A percentile compares a stretch with the other conserved stretches of the same genome.
Conservation (phyloP, 768 basidiomycete genomes). For the Leccinum subtestaceum region DNA sequence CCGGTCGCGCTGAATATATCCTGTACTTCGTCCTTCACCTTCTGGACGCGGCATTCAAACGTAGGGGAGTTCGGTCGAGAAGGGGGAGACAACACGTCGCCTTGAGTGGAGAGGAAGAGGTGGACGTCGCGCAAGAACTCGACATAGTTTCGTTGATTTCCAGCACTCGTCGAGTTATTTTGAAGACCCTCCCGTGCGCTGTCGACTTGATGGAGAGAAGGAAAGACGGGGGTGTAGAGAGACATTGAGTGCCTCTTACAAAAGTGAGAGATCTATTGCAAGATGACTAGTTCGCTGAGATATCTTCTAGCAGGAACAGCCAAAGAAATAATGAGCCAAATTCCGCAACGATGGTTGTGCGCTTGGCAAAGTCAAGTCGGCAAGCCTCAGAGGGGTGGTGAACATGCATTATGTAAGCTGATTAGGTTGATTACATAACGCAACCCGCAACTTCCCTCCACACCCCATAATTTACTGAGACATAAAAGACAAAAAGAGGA, state of each 20-base stretch:
- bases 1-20: constrained; percentile 36
- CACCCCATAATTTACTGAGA: background rate
- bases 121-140: constrained; percentile 32
- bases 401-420: constrained; percentile 12
- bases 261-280: background rate
- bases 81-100: constrained; percentile 33
- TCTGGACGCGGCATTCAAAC: constrained; percentile 29
- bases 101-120: constrained; percentile 31
- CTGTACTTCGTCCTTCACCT: constrained; percentile 33
- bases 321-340: background rate
- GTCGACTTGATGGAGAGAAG: constrained; percentile 16
- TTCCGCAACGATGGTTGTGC: background rate
- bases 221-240: constrained; percentile 35
- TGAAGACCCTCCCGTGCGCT: constrained; percentile 7
- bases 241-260: constrained; percentile 23
- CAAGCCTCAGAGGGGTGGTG: background rate
- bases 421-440: constrained; percentile 12
- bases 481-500: background rate
- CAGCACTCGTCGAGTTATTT: background rate
- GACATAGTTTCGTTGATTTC: constrained; percentile 18
- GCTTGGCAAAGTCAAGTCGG: background rate
- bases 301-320: background rate
- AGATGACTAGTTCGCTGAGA: background rate
- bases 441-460: background rate
- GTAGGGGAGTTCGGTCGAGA: constrained; percentile 35